Base-by-base conservation (phyloP, 768 basidiomycete genomes). In the Dentipellis sp. region DNA sequence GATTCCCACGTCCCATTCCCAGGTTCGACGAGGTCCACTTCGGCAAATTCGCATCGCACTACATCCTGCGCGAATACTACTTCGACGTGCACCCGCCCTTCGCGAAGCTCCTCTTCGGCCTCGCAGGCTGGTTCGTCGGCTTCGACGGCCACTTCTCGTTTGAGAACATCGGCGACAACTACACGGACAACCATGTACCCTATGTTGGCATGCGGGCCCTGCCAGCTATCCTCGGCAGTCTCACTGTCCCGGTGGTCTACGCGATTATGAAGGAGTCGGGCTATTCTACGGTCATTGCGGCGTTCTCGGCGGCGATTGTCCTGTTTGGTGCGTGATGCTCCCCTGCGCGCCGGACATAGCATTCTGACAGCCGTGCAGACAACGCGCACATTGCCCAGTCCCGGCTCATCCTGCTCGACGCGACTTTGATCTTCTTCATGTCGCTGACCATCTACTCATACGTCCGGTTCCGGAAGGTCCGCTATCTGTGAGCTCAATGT, bases 31-130 rank as follows among this genome's bases (percentile, higher is more conserved):
- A 98, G 72, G 95, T 97, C 11, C 95, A 98, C 67, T 98, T 98
- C 67, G 95, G 95, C 59, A 97, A 97, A 71, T 99, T 99, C 68
- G 94, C 97, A 11, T 83, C 91, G 5, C 90, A 93, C 71, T 99
- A 99, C 71, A 84, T 98, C 67, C 74, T 74, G 48, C 80, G 95
- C 61, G 83, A 97, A 71, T 99, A 97, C 75, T 98, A 98, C 73
- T 99, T 99, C 75, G 97, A 99, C 68, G 95, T 99, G 8, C 97
- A 99, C 65, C 97, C 97, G 38, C 97, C 97, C 2, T 82, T 98
- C 52, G 94, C 97, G 42, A 99, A 99, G 69, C 79, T 99, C 58
- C 77, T 99, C 22, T 91, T 95, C 65, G 97, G 86, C 42, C 79
- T 97, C 36, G 90, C 91, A 29, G 97, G 93, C 59, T 98, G 92